These are phyloP conservation scores for Millerago galiae DNA, from an alignment of 805 yeast species.

Conservation along the genomic window DNA sequence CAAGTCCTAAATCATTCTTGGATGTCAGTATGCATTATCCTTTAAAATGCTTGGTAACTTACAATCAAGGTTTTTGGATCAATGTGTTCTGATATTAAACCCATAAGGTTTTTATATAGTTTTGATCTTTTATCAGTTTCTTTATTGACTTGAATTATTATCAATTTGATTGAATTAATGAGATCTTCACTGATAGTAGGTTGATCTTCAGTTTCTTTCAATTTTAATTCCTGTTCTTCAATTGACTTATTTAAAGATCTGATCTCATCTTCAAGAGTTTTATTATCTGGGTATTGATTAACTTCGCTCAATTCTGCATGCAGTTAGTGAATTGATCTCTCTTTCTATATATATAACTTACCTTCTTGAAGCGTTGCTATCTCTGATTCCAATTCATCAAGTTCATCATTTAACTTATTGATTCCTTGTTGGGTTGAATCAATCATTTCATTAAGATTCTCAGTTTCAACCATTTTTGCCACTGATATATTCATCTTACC, in stretches of 20 bases:
- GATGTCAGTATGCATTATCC: not conserved
- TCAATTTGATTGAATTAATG: slow-evolving; percentile 5
- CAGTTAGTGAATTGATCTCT: too few species aligned
- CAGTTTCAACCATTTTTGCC: slow-evolving; percentile 29
- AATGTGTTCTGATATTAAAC: slow-evolving; percentile 15
- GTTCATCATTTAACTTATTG: not conserved
- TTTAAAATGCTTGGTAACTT: slow-evolving; percentile 2
- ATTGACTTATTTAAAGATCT: not conserved
- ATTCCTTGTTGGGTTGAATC: not conserved
- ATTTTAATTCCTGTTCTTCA: not conserved
- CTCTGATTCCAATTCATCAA: not conserved
- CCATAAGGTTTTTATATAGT: slow-evolving; percentile 14
- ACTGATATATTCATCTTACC: slow-evolving; percentile 41
- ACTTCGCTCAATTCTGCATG: not conserved
- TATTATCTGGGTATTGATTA: slow-evolving; percentile 14
- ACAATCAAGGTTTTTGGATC: slow-evolving; percentile 15
- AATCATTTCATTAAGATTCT: not conserved
- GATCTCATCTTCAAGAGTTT: slow-evolving; percentile 6
- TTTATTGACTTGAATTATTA: slow-evolving; percentile 2
- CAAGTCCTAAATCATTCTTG: slow-evolving; percentile 16
- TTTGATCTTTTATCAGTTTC: slow-evolving; percentile 16
- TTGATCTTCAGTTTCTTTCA: not conserved
- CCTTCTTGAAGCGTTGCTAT: not conserved
- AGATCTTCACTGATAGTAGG: slow-evolving; percentile 8
- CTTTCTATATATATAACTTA: not conserved